phyloP scores from a whole-genome alignment of 495 filamentous ascomycete species.

The Thermothielavioides terrestris region DNA sequence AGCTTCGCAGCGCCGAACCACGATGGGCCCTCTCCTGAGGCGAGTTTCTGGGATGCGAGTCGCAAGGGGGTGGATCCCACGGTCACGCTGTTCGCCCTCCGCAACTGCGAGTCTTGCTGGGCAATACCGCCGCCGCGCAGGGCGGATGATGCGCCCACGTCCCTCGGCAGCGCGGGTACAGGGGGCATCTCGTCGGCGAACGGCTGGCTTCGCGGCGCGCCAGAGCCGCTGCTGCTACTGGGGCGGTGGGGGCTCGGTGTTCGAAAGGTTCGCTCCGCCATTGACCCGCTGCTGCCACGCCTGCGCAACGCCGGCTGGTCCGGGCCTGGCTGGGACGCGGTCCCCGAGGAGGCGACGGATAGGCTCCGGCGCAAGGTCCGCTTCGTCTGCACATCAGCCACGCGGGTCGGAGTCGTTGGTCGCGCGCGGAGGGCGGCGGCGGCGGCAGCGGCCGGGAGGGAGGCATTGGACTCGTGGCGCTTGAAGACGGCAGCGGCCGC shows the following conservation, averaged over 20 bases:
- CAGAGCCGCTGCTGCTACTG: conserved; percentile 35
- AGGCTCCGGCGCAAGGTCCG: conserved; percentile 64
- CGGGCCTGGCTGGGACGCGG: conserved; percentile 33
- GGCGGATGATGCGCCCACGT: conserved; percentile 23
- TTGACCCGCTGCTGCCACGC: conserved; percentile 63
- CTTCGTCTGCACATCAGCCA: conserved; percentile 79
- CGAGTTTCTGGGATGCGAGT: conserved; percentile 38
- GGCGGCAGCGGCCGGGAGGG: conserved; percentile 74
- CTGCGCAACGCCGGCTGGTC: conserved; percentile 47
- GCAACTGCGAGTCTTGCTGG: conserved; percentile 10
- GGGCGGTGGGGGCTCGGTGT: conserved; percentile 52
- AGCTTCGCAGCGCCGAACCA: conserved; percentile 36
- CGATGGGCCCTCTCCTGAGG: conserved; percentile 23
- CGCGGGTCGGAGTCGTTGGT: conserved; percentile 63
- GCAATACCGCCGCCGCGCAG: neutral
- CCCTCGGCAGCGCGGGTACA: conserved; percentile 60
- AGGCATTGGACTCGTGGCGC: conserved; percentile 49
- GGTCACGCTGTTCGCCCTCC: conserved; percentile 23
- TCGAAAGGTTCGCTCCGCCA: conserved; percentile 80
- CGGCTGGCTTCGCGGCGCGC: conserved; percentile 17
- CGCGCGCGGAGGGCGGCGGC: conserved; percentile 72
- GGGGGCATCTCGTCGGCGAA: conserved; percentile 50
- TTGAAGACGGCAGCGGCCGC: conserved; percentile 78
- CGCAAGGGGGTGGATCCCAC: conserved; percentile 31
- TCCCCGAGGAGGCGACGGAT: conserved; percentile 59